A percentile compares a stretch with the other conserved stretches of the same genome.
Conservation (phyloP, 345 rosid species). For the Psidium friedrichsthalianum region DNA sequence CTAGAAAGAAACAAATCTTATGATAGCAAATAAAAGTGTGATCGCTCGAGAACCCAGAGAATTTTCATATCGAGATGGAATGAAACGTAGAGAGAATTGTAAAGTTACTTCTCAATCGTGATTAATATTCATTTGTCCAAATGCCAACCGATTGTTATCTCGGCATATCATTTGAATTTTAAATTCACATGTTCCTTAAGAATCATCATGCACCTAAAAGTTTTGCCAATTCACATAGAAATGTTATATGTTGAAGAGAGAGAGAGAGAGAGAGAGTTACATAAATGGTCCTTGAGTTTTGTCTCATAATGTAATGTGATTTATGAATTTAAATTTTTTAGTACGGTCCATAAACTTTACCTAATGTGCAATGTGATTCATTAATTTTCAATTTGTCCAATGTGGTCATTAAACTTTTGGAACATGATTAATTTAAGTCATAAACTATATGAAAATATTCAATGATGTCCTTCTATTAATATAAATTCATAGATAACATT, state of each 20-base stretch:
- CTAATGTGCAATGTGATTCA: no score
- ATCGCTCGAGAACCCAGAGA: rapidly evolving
- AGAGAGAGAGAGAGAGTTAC: neutral
- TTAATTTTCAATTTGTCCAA: no score
- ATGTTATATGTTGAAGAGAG: neutral
- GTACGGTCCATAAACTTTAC: no score
- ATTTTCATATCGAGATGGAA: neutral
- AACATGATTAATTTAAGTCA: no score
- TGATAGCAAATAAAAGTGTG: neutral
- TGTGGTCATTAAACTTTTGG: no score
- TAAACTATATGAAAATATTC: no score
- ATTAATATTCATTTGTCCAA: neutral
- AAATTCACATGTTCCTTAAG: neutral
- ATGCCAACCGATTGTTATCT: neutral
- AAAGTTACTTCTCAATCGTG: neutral
- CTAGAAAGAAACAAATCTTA: neutral
- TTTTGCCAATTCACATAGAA: neutral
- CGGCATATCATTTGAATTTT: neutral
- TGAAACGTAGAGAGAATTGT: rapidly evolving
- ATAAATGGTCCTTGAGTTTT: no score
- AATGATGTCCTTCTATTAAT: no score
- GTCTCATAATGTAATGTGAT: no score
- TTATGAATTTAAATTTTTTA: no score
- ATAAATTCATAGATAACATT: no score
- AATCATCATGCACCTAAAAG: neutral